These are phyloP conservation scores for Pythium plurisporium DNA, from an alignment of 352 stramenopile species.

Conservation along the genomic window DNA sequence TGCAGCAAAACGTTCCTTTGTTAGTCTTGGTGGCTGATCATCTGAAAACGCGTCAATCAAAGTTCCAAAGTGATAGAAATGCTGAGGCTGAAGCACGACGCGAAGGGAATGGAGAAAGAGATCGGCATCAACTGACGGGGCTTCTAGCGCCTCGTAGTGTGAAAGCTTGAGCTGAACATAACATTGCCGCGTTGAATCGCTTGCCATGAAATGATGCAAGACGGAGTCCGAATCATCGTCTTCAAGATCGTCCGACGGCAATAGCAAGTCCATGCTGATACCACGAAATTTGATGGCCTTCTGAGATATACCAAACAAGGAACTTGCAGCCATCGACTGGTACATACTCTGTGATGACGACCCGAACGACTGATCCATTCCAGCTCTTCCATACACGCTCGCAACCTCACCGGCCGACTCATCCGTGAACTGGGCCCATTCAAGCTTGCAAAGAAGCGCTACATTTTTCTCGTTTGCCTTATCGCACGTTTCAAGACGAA, in stretches of 20 bases:
- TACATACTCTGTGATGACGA: slow-evolving; percentile 29
- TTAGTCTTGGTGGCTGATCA: not conserved
- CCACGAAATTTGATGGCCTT: slow-evolving; percentile 83
- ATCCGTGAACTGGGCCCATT: slow-evolving; percentile 83
- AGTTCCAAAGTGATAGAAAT: slow-evolving; percentile 68
- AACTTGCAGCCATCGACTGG: slow-evolving; percentile 77
- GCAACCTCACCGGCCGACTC: slow-evolving; percentile 75
- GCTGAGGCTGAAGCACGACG: slow-evolving; percentile 74
- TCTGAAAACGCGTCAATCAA: slow-evolving; percentile 61
- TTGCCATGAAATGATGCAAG: slow-evolving; percentile 56
- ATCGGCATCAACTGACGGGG: slow-evolving; percentile 68
- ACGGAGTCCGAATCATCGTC: slow-evolving; percentile 28
- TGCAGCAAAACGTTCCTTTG: slow-evolving; percentile 24
- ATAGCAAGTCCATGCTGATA: slow-evolving; percentile 74
- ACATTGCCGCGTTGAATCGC: slow-evolving; percentile 54
- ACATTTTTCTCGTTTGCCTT: slow-evolving; percentile 56
- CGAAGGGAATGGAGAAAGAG: slow-evolving; percentile 81
- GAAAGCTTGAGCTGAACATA: slow-evolving; percentile 84
- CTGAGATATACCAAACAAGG: slow-evolving; percentile 78
- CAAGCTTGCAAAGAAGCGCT: slow-evolving; percentile 63
- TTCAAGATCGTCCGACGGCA: slow-evolving; percentile 46
- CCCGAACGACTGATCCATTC: slow-evolving; percentile 5
- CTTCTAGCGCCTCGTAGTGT: slow-evolving; percentile 70
- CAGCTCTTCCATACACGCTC: slow-evolving; percentile 51
- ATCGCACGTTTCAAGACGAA: slow-evolving; percentile 65